Evolutionary conservation across 2,329 filamentous ascomycete genomes (phyloP), one percentile per base, ranked within the genome.

Genomic region (Daldinia eschscholtzii): DNA sequence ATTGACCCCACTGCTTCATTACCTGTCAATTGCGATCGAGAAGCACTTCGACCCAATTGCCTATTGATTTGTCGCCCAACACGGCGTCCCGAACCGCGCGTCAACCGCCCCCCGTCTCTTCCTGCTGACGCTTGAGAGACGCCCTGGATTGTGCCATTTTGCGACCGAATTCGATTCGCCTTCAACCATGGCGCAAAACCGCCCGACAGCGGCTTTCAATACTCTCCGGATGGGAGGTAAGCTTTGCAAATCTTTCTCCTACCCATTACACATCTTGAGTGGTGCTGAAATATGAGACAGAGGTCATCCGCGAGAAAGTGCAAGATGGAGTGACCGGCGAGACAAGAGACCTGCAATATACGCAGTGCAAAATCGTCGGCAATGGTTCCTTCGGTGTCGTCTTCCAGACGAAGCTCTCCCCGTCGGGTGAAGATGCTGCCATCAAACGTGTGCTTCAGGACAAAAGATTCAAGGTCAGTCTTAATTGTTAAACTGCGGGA

Each of bases 391-490:
- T 99, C 76, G 96, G 96, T 73, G 95, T 99, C 57, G 96, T 99
- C 73, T 99, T 99, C 82, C 96, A 99, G 85, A 99, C 96, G 65
- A 98, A 98, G 85, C 88, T 99, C 77, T 95, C 95, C 69, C 96
- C 96, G n/a, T 96, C 93, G 72, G 95, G 95, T 72, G 96, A 99
- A 82, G 96, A 99, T 84, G 96, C 96, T 61, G 96, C 96, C 80
- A 99, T 99, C 87, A 99, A 99, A 87, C 92, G 96, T 76, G 96
- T 99, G 68, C 88, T 99, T 66, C 96, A 99, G 80, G 96, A 99
- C 87, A 99, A 99, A 87, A 91, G 96, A 80, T 99, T 99, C 91
- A 99, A 99, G 93, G 96, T 97, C 80, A 77, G 80, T 76, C 23
- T 23, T 50, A 50, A 50, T 23, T 55, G 13, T 10, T 41, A 18